phyloP scores from a whole-genome alignment of 2,329 filamentous ascomycete species.

The Aspergillus felis region DNA sequence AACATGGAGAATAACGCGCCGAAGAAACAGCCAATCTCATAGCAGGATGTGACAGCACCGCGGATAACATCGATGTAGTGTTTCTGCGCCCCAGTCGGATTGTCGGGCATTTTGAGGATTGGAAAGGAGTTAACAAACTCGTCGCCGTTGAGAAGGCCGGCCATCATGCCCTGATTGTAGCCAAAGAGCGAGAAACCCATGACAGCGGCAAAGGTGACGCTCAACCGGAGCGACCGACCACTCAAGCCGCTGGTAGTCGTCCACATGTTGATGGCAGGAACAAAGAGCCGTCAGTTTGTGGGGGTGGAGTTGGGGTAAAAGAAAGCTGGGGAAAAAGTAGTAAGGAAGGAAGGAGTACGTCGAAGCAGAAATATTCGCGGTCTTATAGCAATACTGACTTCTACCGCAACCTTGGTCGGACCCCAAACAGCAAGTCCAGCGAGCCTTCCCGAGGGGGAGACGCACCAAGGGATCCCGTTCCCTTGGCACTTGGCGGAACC shows the following conservation, averaged over 20 bases:
- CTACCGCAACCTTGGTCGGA: too few relatives aligned
- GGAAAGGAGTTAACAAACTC: constrained; percentile 24
- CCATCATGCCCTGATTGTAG: constrained; percentile 35
- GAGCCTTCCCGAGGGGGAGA: too few relatives aligned
- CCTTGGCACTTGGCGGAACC: too few relatives aligned
- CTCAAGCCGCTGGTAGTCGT: constrained; percentile 25
- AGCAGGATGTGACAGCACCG: constrained; percentile 51
- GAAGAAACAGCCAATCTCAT: constrained; percentile 46
- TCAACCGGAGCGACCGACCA: constrained; percentile 20
- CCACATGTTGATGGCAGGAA: constrained; percentile 24
- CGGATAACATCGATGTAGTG: constrained; percentile 42
- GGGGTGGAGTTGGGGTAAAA: too few relatives aligned
- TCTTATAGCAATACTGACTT: too few relatives aligned
- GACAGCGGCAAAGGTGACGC: constrained; percentile 30
- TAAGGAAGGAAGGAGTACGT: too few relatives aligned
- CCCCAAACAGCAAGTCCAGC: too few relatives aligned
- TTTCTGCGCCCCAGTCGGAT: constrained; percentile 26
- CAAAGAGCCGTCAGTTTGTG: too few relatives aligned
- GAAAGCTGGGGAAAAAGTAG: too few relatives aligned
- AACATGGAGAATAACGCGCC: constrained; percentile 29
- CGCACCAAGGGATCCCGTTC: too few relatives aligned
- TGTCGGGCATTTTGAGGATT: constrained; percentile 14
- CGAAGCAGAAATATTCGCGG: too few relatives aligned
- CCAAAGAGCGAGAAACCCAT: constrained; percentile 52
- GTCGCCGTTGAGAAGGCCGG: constrained; percentile 25